Percentiles rank a stretch among this genome's conserved stretches.
Evolutionary conservation across 208 protist genomes (phyloP).

Genomic region (Naegleria gruberi): DNA sequence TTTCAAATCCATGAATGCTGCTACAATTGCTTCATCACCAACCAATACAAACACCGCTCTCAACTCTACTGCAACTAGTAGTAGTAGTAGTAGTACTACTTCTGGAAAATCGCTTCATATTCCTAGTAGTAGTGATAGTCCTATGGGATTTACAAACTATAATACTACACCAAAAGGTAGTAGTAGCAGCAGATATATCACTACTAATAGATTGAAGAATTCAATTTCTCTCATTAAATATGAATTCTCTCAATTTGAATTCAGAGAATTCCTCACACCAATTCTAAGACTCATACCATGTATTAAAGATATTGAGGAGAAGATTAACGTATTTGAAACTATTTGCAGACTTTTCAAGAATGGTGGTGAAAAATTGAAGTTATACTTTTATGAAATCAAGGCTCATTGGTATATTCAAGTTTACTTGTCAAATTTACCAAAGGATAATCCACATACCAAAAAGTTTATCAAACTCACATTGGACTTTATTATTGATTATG

Average conservation of each 20-base stretch:
- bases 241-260: neutral
- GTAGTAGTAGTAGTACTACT: no score
- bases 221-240: neutral
- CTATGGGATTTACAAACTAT: no score
- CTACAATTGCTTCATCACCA: no score
- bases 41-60: no score
- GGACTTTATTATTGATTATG: conserved; percentile 14
- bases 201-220: neutral
- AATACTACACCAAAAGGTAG: no score
- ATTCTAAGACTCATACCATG: neutral
- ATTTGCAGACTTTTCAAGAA: neutral
- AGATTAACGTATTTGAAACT: neutral
- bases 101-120: no score
- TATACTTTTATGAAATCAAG: neutral
- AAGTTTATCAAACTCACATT: neutral
- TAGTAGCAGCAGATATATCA: no score
- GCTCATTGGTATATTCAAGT: neutral
- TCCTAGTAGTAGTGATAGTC: no score
- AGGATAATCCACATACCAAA: neutral
- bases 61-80: neutral
- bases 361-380: neutral
- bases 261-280: neutral
- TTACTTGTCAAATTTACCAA: neutral
- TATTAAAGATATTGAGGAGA: neutral
- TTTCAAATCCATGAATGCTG: no score